phyloP scores from a whole-genome alignment of 2,329 filamentous ascomycete species.

The Fusarium ramigenum region DNA sequence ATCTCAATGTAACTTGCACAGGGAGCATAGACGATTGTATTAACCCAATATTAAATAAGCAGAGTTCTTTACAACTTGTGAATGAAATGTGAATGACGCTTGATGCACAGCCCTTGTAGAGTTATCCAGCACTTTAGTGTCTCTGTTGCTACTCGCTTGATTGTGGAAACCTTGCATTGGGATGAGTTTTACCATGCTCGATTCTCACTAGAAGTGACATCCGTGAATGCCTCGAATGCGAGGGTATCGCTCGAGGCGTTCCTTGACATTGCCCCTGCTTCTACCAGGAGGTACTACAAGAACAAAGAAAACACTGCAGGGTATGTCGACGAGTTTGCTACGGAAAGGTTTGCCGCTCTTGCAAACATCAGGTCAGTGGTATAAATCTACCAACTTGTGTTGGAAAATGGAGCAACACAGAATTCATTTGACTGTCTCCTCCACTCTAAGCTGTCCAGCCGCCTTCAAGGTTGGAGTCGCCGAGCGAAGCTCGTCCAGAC shows the following conservation, averaged over 20 bases:
- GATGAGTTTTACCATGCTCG: neutral
- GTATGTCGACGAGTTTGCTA: neutral
- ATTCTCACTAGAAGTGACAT: too few relatives aligned
- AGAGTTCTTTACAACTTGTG: neutral
- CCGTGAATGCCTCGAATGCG: too few relatives aligned
- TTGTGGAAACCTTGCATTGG: neutral
- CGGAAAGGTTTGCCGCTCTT: neutral
- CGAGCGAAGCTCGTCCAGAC: neutral
- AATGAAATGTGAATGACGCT: neutral
- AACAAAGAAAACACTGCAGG: neutral
- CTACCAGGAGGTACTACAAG: neutral
- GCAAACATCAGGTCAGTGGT: neutral
- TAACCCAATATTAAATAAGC: accelerated
- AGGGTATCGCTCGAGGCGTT: too few relatives aligned
- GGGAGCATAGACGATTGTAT: neutral
- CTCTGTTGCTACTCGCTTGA: neutral
- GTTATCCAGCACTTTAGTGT: accelerated
- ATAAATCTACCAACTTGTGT: neutral
- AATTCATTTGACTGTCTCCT: neutral
- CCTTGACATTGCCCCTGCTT: too few relatives aligned
- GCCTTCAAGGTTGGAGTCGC: neutral
- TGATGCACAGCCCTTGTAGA: neutral
- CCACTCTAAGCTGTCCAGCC: neutral
- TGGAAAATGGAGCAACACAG: neutral
- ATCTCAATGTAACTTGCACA: neutral